phyloP scores from a whole-genome alignment of 768 basidiomycete genomes.

The Xerocomellus intermedius region DNA sequence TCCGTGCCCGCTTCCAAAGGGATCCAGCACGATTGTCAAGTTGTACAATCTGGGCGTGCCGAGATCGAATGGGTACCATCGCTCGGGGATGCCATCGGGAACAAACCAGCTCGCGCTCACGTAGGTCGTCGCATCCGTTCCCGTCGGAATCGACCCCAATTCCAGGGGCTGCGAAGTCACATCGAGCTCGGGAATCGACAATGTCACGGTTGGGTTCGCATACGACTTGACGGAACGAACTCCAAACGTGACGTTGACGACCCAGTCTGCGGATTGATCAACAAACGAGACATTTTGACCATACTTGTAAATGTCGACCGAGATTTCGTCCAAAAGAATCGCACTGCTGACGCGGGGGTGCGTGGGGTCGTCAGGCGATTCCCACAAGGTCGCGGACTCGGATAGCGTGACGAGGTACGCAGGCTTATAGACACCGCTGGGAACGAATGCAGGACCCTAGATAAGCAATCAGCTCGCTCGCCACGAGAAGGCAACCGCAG shows the following conservation, averaged over 20 bases:
- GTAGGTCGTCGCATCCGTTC: slow-evolving; percentile 36
- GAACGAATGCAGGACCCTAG: slow-evolving; percentile 57
- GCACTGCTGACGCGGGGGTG: slow-evolving; percentile 22
- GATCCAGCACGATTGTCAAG: slow-evolving; percentile 41
- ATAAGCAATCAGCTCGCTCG: background rate
- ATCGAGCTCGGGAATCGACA: slow-evolving; percentile 49
- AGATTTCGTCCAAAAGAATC: slow-evolving; percentile 50
- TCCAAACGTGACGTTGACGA: slow-evolving; percentile 52
- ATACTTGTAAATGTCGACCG: slow-evolving; percentile 54
- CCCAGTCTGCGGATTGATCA: slow-evolving; percentile 50
- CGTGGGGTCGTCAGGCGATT: slow-evolving; percentile 27
- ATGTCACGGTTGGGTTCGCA: slow-evolving; percentile 36
- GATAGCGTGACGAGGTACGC: slow-evolving; percentile 50
- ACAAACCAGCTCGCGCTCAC: slow-evolving; percentile 45
- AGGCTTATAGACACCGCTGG: slow-evolving; percentile 53
- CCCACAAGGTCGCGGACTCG: slow-evolving; percentile 17
- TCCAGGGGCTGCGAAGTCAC: slow-evolving; percentile 35
- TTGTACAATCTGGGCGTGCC: slow-evolving; percentile 56
- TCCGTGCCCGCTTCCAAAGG: slow-evolving; percentile 14
- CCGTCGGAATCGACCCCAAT: slow-evolving; percentile 18
- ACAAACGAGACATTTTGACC: slow-evolving; percentile 46
- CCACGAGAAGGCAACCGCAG: background rate
- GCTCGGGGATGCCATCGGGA: slow-evolving; percentile 43
- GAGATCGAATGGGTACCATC: slow-evolving; percentile 58
- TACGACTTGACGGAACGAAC: slow-evolving; percentile 42